Base-by-base conservation (phyloP, 2,329 filamentous ascomycete genomes). In the Fusarium hainanense region DNA sequence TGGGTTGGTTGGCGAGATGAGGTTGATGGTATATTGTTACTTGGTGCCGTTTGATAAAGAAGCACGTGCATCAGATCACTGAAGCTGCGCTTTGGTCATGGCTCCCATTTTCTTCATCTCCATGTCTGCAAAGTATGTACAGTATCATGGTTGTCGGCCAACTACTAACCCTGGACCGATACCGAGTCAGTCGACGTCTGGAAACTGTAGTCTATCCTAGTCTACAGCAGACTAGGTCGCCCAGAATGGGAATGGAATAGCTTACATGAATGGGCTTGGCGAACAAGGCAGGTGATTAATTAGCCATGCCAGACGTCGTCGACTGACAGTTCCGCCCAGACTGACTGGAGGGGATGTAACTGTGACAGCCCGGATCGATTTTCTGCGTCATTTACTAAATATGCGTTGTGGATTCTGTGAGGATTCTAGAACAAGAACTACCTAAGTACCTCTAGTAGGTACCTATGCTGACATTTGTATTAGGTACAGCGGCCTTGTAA, bases 281-380 rank as follows among this genome's bases (percentile, higher is more conserved):
- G 21, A 34, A 52, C 12, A 30, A 20, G 52, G 51, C 52, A 55
- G 44, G 28, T 23, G 43, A 67, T 49, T 54, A 25, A 60, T 66
- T 66, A 58, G 66, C 34, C 49, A 62, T 37, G 42, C 42, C 28
- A 63, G 21, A 55, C 23, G 37, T 51, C 20, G 37, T 51, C 63
- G 44, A 70, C 62, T 70, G 49, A 58, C 50, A 47, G 60, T 62
- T 67, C 61, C 56, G 42, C 55, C 34, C 42, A 66, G 34, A 48
- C 54, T 61, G 34, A 54, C 48, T 48, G 61, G 54, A 66, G 47
- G 12, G 34, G 18, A 66, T 41, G 54, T 42, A 46, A 46, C 60
- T 25, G 44, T 44, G 54, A 44, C 28, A 64, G 32, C 32, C 32
- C 32, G 18, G 32, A 37, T 37, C 32, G 51, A 50, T 27, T 54